Conservation (phyloP, 257 asterid genomes). For the Solanum chiquidenum region DNA sequence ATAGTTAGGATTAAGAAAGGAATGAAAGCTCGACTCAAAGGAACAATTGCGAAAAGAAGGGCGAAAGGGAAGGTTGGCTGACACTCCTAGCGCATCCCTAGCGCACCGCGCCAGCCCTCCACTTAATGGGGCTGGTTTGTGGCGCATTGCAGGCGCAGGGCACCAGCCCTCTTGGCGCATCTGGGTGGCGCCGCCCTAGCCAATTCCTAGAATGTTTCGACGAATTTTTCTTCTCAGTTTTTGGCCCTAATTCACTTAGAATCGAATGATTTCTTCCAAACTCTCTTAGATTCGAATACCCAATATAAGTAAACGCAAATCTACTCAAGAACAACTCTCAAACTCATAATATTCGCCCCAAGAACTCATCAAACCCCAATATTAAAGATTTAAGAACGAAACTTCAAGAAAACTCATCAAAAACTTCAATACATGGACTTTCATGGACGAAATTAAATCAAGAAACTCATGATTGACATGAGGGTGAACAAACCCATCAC, state of each 20-base stretch:
- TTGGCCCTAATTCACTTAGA: neutral
- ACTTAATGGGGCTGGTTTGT: neutral
- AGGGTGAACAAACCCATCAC: neutral
- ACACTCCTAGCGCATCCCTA: neutral
- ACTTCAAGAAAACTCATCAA: neutral
- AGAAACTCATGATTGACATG: neutral
- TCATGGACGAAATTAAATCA: neutral
- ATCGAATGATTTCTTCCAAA: neutral
- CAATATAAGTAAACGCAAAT: neutral
- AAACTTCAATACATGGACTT: neutral
- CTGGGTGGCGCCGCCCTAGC: no score
- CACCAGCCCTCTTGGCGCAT: no score
- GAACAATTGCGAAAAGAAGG: no score
- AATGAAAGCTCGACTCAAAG: no score
- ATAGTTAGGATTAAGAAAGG: no score
- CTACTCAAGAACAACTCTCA: neutral
- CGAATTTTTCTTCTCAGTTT: neutral
- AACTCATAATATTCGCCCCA: neutral
- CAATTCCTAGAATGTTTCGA: no score
- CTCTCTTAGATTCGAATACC: neutral
- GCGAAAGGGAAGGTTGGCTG: neutral
- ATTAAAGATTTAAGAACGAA: neutral
- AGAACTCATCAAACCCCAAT: neutral
- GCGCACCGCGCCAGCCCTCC: neutral
- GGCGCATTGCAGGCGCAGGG: no score